phyloP scores from a whole-genome alignment of 2,329 filamentous ascomycete species.

The Ophiostoma sp. region DNA sequence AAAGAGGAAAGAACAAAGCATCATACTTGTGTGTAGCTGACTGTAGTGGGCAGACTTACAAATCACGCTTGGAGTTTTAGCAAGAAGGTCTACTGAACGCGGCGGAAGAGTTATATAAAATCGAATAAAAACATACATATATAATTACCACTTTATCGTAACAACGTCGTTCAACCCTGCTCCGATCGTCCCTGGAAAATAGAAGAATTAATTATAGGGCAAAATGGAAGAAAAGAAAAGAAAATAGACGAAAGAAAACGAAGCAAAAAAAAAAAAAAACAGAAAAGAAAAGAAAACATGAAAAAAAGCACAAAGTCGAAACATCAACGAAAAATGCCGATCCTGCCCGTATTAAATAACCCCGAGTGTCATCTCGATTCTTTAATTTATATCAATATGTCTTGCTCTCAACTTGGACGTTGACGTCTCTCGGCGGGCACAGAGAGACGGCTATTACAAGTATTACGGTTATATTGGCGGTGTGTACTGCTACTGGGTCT shows the following conservation, averaged over 20 bases:
- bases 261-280: background rate
- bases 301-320: background rate
- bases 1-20: background rate
- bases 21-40: background rate
- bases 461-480: too few species aligned
- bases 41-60: background rate
- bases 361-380: background rate
- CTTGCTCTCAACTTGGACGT: background rate
- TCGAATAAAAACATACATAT: background rate
- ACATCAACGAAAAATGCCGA: background rate
- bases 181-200: constrained; percentile 5
- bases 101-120: background rate
- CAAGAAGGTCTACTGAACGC: too few species aligned
- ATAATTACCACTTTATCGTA: background rate
- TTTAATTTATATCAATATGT: background rate
- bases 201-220: background rate
- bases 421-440: background rate
- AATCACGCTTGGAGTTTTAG: background rate
- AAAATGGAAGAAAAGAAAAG: background rate
- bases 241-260: background rate
- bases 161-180: constrained; percentile 2
- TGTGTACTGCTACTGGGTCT: background rate
- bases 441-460: background rate
- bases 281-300: background rate
- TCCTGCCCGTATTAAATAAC: background rate